phyloP scores from a whole-genome alignment of 495 filamentous ascomycete species.

The Penicillium atrosanguineum region DNA sequence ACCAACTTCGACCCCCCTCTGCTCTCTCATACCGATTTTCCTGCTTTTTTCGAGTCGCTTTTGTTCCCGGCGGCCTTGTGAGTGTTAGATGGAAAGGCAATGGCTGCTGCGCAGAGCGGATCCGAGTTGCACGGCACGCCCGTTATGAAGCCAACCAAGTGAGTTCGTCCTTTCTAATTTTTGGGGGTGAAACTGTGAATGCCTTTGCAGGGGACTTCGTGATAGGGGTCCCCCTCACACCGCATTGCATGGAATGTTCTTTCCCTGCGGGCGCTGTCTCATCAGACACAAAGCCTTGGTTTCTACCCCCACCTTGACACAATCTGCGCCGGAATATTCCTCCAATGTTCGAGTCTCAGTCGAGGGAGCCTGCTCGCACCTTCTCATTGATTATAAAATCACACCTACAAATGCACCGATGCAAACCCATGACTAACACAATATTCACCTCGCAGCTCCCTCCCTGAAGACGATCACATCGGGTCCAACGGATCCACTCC shows the following conservation, averaged over 20 bases:
- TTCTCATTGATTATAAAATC: not conserved
- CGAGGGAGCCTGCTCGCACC: conserved; percentile 3
- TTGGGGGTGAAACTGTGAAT: not conserved
- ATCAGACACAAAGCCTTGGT: conserved; percentile 1
- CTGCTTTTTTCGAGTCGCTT: conserved; percentile 2
- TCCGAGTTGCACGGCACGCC: conserved; percentile 50
- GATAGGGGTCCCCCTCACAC: conserved; percentile 14
- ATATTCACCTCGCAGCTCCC: conserved; percentile 25
- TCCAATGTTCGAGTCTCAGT: not conserved
- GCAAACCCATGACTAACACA: conserved; percentile 23
- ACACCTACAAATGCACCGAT: not conserved
- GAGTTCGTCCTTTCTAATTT: conserved; percentile 8
- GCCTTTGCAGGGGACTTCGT: not conserved
- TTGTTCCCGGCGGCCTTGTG: conserved; percentile 12
- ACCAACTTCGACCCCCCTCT: conserved; percentile 8
- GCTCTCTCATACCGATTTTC: conserved; percentile 5
- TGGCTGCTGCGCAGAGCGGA: conserved; percentile 48
- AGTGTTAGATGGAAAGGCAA: conserved; percentile 45
- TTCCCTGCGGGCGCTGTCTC: conserved; percentile 7
- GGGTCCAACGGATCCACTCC: conserved; percentile 76
- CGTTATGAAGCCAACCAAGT: conserved; percentile 52
- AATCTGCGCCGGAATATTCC: conserved; percentile 10
- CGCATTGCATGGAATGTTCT: conserved; percentile 19
- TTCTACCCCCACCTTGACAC: not conserved
- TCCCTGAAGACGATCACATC: conserved; percentile 72